Evolutionary conservation across 257 asterid species (phyloP), one percentile per base, ranked within the genome.

Genomic region (Linderniella brevidens): DNA sequence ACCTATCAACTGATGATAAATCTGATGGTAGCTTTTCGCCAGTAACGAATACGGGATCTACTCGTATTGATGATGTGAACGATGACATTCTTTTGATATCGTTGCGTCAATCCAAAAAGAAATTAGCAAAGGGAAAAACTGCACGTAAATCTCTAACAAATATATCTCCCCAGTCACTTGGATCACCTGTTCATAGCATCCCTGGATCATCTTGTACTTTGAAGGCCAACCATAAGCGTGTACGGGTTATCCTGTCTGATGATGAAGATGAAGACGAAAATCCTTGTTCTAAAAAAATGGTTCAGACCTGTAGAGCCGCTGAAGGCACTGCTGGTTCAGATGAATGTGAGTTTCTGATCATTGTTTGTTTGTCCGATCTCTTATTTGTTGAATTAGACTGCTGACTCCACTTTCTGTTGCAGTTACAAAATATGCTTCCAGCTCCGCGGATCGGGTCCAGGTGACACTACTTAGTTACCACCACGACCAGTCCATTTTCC

Each of bases 161-260:
- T 43, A 60, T 62, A 55, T 60, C 69, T 58, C 45, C 65, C 50
- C 50, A 56, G 61, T 66, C 62, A 59, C 52, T 63, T 48, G 74
- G 57, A 42, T 71, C 74, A 54, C 67, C 75, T 17, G 61, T 61
- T 11, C 61, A 60, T 56, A 72, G 71, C 65, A 44, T 62, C 17
- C 74, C 79, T 25, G 66, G 64, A 54, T 71, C 94, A 58, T 41
- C 70, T 53, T 74, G 64, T 59, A 64, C 79, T 64, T 69, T 62
- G 53, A 63, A 75, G 41, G 68, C 68, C 50, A 68, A 68, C 25
- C 75, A 77, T 57, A 90, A 90, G 57, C 96, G 94, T 62, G 62
- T 51, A n/a, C 88, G 83, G n/a, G 56, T 75, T 60, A 61, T 90
- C 59, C 76, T 90, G 42, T 81, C 93, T 57, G 96, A 90, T 59